A percentile compares a stretch with the other conserved stretches of the same genome.
These are phyloP conservation scores for Thermomucor indicae-seudaticae DNA, from an alignment of 371 early-diverging fungal genomes.

Conservation along the genomic window DNA sequence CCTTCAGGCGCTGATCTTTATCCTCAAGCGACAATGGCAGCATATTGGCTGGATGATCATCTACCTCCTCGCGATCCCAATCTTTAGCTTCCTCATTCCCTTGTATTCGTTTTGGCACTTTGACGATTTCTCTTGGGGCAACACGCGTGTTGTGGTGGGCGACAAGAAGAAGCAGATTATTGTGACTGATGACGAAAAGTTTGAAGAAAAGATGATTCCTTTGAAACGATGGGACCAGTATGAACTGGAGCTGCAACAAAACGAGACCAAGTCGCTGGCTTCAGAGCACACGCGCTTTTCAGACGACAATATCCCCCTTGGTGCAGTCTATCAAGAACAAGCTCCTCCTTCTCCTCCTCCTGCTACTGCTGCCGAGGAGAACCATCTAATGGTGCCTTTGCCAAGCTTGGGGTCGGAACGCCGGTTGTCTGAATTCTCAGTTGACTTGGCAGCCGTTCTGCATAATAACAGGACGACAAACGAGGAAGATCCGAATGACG, in stretches of 20 bases:
- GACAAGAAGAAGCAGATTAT: constrained; percentile 48
- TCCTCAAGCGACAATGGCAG: constrained; percentile 80
- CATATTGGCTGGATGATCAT: constrained; percentile 96
- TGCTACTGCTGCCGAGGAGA: background rate
- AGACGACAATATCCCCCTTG: background rate
- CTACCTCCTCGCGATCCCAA: constrained; percentile 89
- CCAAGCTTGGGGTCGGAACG: no score
- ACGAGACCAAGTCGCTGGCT: constrained; percentile 41
- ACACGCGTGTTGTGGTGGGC: constrained; percentile 87
- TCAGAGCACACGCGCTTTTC: constrained; percentile 15
- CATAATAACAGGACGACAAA: no score
- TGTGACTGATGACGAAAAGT: constrained; percentile 48
- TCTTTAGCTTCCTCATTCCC: constrained; percentile 97
- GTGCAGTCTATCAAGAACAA: no score
- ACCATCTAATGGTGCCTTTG: no score
- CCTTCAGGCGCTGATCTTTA: constrained; percentile 87
- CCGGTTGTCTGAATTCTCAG: constrained; percentile 3
- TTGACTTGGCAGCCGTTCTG: background rate
- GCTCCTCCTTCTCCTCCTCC: no score
- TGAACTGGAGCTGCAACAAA: constrained; percentile 72
- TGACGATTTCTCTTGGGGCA: constrained; percentile 99
- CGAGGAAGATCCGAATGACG: no score
- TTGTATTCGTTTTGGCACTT: constrained; percentile 98
- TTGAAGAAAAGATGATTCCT: constrained; percentile 57
- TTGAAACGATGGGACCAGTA: constrained; percentile 70